phyloP scores from a whole-genome alignment of 192 early-diverging fungal species.

The Umbelopsis sp. region DNA sequence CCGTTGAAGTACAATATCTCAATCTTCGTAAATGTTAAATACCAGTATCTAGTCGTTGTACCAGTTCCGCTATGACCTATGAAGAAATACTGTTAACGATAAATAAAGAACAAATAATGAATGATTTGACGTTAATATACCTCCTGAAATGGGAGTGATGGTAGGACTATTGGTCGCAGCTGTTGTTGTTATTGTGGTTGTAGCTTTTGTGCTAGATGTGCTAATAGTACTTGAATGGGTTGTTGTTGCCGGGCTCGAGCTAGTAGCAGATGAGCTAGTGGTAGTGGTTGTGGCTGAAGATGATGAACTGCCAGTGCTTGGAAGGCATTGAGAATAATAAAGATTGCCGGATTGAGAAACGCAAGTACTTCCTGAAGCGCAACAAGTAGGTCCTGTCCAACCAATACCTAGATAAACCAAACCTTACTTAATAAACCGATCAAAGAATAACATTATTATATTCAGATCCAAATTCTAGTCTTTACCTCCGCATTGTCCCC shows the following conservation, averaged over 20 bases:
- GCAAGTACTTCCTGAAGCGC: constrained; percentile 21
- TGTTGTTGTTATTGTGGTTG: neutral
- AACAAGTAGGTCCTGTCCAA: constrained; percentile 25
- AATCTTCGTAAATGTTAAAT: neutral
- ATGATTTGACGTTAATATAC: neutral
- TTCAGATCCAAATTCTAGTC: neutral
- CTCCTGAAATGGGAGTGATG: neutral
- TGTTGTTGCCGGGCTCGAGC: no score
- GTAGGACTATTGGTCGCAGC: neutral
- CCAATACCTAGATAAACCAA: constrained; percentile 2
- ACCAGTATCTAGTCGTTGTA: neutral
- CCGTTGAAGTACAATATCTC: neutral
- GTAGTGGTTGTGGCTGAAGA: constrained; percentile 14
- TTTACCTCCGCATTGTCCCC: constrained; percentile 22
- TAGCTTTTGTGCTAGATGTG: neutral
- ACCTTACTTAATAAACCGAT: neutral
- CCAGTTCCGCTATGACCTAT: neutral
- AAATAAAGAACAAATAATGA: neutral
- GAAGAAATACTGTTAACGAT: neutral
- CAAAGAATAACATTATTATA: neutral
- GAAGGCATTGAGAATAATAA: constrained; percentile 22
- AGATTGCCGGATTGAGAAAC: constrained; percentile 6
- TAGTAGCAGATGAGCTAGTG: no score
- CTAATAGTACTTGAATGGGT: neutral
- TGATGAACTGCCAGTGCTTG: neutral